Conservation (phyloP, 1,284 basidiomycete genomes). For the Tremellales sp. region DNA sequence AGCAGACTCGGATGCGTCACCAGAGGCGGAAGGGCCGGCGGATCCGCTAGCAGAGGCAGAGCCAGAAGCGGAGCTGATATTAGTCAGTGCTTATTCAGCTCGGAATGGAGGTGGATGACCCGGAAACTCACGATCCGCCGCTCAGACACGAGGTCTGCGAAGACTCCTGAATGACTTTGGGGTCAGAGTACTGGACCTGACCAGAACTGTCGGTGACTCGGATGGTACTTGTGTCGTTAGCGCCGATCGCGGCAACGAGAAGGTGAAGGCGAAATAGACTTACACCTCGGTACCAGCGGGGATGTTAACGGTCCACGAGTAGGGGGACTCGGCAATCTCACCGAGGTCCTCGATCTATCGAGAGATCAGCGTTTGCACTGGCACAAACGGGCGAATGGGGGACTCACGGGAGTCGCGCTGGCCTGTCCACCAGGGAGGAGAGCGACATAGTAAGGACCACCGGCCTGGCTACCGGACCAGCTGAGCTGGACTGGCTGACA, state of each 20-base stretch:
- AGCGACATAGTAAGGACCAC: slow-evolving; percentile 62
- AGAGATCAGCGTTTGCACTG: background rate
- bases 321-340: slow-evolving; percentile 49
- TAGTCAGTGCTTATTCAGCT: background rate
- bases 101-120: background rate
- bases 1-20: background rate
- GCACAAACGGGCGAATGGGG: background rate
- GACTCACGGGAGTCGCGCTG: slow-evolving; percentile 56
- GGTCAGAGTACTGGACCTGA: slow-evolving; percentile 55
- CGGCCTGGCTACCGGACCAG: slow-evolving; percentile 55
- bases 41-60: background rate
- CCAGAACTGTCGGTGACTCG: slow-evolving; percentile 57
- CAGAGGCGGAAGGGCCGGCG: background rate
- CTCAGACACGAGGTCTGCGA: slow-evolving; percentile 40
- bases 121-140: background rate
- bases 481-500: slow-evolving; percentile 49
- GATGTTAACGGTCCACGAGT: slow-evolving; percentile 65
- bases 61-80: background rate
- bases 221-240: slow-evolving; percentile 28
- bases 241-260: background rate
- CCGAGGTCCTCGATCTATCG: slow-evolving; percentile 57
- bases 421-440: slow-evolving; percentile 66
- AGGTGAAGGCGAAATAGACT: slow-evolving; percentile 30
- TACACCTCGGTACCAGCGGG: slow-evolving; percentile 57
- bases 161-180: slow-evolving; percentile 55